These are phyloP conservation scores for Aspergillus novoparasiticus DNA, from an alignment of 2,329 filamentous ascomycete species.

Conservation along the genomic window DNA sequence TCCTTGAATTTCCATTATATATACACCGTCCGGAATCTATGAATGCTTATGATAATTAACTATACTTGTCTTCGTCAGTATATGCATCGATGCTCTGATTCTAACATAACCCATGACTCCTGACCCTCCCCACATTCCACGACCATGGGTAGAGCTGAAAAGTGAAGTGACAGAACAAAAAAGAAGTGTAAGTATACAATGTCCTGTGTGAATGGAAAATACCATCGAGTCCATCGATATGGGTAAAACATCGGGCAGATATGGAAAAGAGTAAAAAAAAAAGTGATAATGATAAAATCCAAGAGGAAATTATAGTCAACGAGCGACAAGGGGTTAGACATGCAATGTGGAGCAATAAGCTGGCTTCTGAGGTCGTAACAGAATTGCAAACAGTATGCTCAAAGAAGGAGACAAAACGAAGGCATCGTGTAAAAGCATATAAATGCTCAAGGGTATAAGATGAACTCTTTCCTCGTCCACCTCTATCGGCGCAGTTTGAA, in stretches of 20 bases:
- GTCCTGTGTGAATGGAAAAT: constrained; percentile 10
- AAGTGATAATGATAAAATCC: neutral
- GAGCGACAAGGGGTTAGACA: constrained; percentile 12
- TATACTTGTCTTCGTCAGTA: constrained; percentile 9
- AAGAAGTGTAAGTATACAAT: constrained; percentile 20
- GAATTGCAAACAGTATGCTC: constrained; percentile 30
- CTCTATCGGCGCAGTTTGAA: constrained; percentile 26
- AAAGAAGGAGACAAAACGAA: constrained; percentile 20
- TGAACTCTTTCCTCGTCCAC: constrained; percentile 23
- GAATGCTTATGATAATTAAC: constrained; percentile 2
- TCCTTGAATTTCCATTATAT: constrained; percentile 7
- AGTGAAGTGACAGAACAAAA: constrained; percentile 9
- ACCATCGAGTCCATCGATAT: constrained; percentile 6
- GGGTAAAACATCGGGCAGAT: constrained; percentile 1
- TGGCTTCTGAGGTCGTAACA: constrained; percentile 20
- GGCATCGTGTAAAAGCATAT: constrained; percentile 32
- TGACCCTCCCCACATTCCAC: constrained; percentile 7
- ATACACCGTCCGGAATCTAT: neutral
- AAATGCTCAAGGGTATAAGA: constrained; percentile 33
- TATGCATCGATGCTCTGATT: constrained; percentile 20
- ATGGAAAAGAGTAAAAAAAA: neutral
- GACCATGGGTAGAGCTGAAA: neutral
- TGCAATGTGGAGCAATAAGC: constrained; percentile 18
- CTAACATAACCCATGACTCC: constrained; percentile 17
- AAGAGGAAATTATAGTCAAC: constrained; percentile 11